Percentiles rank a stretch among this genome's conserved stretches.
These are phyloP conservation scores for Diphasiastrum complanatum DNA, from an alignment of 83 land plant genomes.

Conservation along the genomic window DNA sequence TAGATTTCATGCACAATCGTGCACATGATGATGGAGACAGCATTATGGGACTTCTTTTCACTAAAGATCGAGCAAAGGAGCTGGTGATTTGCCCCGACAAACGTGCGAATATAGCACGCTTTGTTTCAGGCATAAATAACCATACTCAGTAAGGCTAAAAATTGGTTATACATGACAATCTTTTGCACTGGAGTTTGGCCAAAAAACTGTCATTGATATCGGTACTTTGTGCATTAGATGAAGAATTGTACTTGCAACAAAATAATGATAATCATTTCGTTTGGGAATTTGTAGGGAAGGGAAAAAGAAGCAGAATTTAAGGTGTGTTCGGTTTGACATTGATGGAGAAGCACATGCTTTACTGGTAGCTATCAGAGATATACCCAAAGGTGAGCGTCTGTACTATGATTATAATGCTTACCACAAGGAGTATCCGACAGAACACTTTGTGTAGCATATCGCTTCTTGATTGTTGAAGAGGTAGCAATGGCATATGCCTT, in stretches of 20 bases:
- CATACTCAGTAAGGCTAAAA: slow-evolving; percentile 54
- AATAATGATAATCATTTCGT: not conserved
- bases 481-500: no score
- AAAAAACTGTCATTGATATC: not conserved
- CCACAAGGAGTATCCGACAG: slow-evolving; percentile 87
- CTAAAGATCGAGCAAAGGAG: slow-evolving; percentile 44
- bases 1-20: slow-evolving; percentile 75
- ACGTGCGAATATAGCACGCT: slow-evolving; percentile 84
- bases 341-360: slow-evolving; percentile 78
- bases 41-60: slow-evolving; percentile 83
- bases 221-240: not conserved
- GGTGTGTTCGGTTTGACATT: slow-evolving; percentile 77
- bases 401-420: slow-evolving; percentile 94
- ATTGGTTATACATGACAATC: not conserved
- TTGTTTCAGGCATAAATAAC: slow-evolving; percentile 93
- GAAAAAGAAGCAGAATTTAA: slow-evolving; percentile 74
- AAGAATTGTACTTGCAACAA: not conserved
- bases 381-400: slow-evolving; percentile 71
- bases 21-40: slow-evolving; percentile 88
- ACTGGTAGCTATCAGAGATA: slow-evolving; percentile 76
- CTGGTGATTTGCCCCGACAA: slow-evolving; percentile 94
- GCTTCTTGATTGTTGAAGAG: no score
- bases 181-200: not conserved
- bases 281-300: slow-evolving; percentile 82
- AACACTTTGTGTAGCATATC: slow-evolving; percentile 70